phyloP scores from a whole-genome alignment of 306 rosid species.

The Begonia loranthoides region DNA sequence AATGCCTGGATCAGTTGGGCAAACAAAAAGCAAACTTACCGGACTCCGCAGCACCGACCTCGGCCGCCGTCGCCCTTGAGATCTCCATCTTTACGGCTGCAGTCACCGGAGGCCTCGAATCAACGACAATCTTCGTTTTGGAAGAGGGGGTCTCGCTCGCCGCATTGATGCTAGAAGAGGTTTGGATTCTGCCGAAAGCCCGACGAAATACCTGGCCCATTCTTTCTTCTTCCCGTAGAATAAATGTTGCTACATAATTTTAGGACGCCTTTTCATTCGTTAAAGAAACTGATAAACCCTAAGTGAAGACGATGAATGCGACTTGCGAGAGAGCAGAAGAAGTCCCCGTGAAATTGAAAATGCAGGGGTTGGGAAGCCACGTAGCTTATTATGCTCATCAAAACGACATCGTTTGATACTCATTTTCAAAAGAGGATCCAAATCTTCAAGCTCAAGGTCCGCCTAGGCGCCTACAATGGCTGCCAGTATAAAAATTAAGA shows the following conservation, averaged over 20 bases:
- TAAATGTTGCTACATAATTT: background rate
- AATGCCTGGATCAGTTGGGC: too few species aligned
- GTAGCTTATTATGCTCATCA: too few species aligned
- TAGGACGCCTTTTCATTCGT: background rate
- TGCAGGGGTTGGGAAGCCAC: too few species aligned
- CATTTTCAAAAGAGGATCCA: too few species aligned
- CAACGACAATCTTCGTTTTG: conserved; percentile 29
- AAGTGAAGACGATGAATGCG: background rate
- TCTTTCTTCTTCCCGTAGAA: background rate
- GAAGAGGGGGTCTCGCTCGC: conserved; percentile 29
- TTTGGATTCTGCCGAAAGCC: conserved; percentile 63
- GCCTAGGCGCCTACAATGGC: too few species aligned
- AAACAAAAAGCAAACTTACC: conserved; percentile 20
- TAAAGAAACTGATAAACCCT: background rate
- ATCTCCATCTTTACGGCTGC: conserved; percentile 20
- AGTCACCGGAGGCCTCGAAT: conserved; percentile 31
- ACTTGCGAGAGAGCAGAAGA: too few species aligned
- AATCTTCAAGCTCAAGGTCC: too few species aligned
- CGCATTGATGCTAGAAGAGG: conserved; percentile 32
- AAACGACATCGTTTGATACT: too few species aligned
- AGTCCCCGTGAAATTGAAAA: too few species aligned
- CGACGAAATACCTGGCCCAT: conserved; percentile 99
- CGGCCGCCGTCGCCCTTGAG: conserved; percentile 22
- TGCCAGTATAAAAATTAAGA: too few species aligned
- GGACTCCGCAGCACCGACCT: conserved; percentile 17